A percentile compares a stretch with the other conserved stretches of the same genome.
Conservation (phyloP, 1,284 basidiomycete genomes). For the Heliocybe sulcata region DNA sequence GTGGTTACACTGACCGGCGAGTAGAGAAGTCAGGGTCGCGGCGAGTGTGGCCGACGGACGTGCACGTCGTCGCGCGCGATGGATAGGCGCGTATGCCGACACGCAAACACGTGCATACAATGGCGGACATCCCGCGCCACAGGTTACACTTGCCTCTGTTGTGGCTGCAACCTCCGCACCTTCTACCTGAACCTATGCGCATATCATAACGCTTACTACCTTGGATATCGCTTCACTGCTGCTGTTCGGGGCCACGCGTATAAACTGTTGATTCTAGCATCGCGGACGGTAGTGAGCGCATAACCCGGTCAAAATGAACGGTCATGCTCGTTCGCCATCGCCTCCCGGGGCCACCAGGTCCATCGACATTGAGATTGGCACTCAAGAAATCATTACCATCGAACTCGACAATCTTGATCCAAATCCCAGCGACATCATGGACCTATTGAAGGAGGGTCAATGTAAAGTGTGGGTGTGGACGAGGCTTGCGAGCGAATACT, state of each 20-base stretch:
- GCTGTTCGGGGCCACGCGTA: not conserved
- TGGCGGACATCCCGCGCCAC: not conserved
- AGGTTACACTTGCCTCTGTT: not conserved
- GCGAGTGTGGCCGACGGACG: not conserved
- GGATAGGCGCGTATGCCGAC: not conserved
- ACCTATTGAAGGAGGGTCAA: slow-evolving; percentile 61
- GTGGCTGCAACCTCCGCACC: not conserved
- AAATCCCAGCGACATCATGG: slow-evolving; percentile 64
- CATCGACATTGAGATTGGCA: slow-evolving; percentile 54
- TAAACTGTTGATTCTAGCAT: not conserved
- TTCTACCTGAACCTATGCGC: not conserved
- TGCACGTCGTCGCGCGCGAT: not conserved
- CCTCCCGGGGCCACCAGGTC: not conserved
- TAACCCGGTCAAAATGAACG: slow-evolving; percentile 17
- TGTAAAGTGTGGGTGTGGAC: slow-evolving; percentile 71
- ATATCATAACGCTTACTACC: not conserved
- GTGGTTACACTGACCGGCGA: not conserved
- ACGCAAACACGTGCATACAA: not conserved
- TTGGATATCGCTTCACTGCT: too few relatives aligned
- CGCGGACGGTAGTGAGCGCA: not conserved
- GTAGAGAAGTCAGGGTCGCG: not conserved
- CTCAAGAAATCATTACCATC: slow-evolving; percentile 75
- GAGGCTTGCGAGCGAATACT: slow-evolving; percentile 71
- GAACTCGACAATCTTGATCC: slow-evolving; percentile 75
- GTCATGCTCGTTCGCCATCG: not conserved